These are phyloP conservation scores for Brassica cretica DNA, from an alignment of 345 rosid species.

Conservation along the genomic window DNA sequence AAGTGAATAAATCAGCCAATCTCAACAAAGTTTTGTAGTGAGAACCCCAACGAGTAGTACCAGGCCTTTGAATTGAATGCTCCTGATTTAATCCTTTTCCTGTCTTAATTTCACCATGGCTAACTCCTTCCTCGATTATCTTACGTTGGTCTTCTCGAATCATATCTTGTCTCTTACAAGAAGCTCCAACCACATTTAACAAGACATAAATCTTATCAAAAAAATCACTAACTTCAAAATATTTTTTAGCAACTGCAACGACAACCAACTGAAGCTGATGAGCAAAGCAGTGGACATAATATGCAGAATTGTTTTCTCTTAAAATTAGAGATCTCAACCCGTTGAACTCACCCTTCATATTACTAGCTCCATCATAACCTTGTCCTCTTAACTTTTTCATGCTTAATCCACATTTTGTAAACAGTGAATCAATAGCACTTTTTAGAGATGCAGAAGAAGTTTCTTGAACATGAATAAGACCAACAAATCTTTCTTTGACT, in stretches of 20 bases:
- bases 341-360: too few relatives aligned
- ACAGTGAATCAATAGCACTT: too few relatives aligned
- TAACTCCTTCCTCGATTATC: not conserved
- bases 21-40: not conserved
- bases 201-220: not conserved
- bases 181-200: not conserved
- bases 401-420: too few relatives aligned
- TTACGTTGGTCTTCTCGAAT: not conserved
- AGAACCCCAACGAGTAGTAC: not conserved
- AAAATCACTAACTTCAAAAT: not conserved
- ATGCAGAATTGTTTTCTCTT: too few relatives aligned
- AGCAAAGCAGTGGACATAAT: not conserved
- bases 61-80: not conserved
- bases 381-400: too few relatives aligned
- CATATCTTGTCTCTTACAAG: not conserved
- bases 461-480: too few relatives aligned
- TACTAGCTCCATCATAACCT: too few relatives aligned
- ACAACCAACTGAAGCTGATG: not conserved
- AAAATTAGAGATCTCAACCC: too few relatives aligned
- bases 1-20: not conserved
- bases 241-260: not conserved
- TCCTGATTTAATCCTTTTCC: not conserved
- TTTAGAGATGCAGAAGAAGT: too few relatives aligned
- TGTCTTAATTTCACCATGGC: not conserved
- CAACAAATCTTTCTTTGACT: too few relatives aligned